These are phyloP conservation scores for Apophysomyces sp. DNA, from an alignment of 371 early-diverging fungal genomes.

Conservation along the genomic window DNA sequence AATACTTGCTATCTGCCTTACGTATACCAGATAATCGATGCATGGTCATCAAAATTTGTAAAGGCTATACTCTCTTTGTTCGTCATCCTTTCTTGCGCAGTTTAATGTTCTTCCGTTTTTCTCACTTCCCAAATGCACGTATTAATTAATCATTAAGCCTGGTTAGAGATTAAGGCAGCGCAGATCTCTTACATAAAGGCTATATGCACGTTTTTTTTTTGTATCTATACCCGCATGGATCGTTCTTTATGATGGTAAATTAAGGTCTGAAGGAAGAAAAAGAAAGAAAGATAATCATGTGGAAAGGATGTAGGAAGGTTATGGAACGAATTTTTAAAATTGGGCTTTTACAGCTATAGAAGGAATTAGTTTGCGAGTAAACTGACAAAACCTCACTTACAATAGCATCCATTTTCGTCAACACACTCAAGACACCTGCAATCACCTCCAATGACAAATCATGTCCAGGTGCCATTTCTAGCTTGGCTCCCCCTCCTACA, in stretches of 20 bases:
- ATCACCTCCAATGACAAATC: slow-evolving; percentile 70
- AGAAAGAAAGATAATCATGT: background rate
- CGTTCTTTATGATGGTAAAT: background rate
- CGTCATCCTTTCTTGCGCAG: too few species aligned
- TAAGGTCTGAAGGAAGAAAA: background rate
- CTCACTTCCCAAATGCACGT: too few species aligned
- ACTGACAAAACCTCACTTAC: slow-evolving; percentile 36
- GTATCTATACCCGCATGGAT: slow-evolving; percentile 1
- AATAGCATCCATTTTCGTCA: slow-evolving; percentile 90
- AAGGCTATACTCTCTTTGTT: too few species aligned
- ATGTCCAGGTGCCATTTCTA: slow-evolving; percentile 51
- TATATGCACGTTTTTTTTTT: background rate
- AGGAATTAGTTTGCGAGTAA: background rate
- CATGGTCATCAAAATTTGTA: too few species aligned
- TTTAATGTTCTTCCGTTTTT: too few species aligned
- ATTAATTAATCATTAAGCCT: too few species aligned
- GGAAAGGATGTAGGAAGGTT: background rate
- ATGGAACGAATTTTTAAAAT: background rate
- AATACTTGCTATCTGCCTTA: too few species aligned
- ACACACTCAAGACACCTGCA: slow-evolving; percentile 77
- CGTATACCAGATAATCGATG: too few species aligned
- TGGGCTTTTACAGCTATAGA: background rate
- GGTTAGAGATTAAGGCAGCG: too few species aligned
- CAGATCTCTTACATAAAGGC: background rate
- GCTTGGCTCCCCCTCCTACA: slow-evolving; percentile 59